Evolutionary conservation across 1,284 basidiomycete genomes (phyloP).

Genomic region (Pterula multifida): DNA sequence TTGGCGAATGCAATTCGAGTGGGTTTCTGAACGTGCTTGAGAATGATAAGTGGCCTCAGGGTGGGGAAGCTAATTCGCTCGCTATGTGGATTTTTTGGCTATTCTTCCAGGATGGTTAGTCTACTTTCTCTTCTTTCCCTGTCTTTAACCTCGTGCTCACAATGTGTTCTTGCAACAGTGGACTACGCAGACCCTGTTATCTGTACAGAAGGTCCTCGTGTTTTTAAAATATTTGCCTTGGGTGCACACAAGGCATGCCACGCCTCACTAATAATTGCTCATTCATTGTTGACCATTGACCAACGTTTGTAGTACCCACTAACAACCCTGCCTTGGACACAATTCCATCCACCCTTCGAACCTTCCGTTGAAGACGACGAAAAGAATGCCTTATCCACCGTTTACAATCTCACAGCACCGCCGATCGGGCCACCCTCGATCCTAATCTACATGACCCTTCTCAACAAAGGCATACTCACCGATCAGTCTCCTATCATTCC

Average conservation of each 20-base stretch:
- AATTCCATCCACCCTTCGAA: not conserved
- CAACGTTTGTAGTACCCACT: not conserved
- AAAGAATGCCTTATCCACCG: not conserved
- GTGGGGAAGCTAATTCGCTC: constrained; percentile 37
- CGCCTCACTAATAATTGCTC: not conserved
- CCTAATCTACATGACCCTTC: not conserved
- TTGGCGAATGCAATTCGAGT: constrained; percentile 33
- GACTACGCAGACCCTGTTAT: constrained; percentile 20
- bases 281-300: no score
- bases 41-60: constrained; percentile 40
- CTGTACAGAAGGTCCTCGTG: not conserved
- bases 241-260: not conserved
- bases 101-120: constrained; percentile 41
- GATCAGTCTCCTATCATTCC: not conserved
- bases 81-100: constrained; percentile 73
- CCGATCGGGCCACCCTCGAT: not conserved
- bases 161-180: constrained; percentile 22
- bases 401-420: not conserved
- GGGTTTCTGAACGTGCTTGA: constrained; percentile 22
- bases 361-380: not conserved
- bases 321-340: not conserved
- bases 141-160: constrained; percentile 5
- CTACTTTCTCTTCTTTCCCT: constrained; percentile 1
- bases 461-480: not conserved
- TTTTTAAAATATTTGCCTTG: not conserved